Base-by-base conservation (phyloP, 75 land plant species). In the Selaginella moellendorffii region DNA sequence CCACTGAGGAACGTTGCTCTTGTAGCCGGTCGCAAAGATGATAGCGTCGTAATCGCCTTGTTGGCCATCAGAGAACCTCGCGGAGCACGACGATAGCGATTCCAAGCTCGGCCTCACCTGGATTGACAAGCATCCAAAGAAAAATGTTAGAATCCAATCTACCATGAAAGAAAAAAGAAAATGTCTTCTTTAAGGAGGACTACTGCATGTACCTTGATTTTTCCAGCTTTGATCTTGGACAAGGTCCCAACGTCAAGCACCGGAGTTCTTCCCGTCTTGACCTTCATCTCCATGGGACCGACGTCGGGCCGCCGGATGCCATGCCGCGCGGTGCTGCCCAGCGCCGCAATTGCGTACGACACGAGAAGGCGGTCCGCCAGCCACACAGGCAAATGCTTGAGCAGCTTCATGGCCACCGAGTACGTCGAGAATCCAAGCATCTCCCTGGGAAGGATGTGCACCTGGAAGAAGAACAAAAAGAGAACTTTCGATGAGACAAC, bases 21-120 rank as follows among this genome's bases (percentile, higher is more conserved):
- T 83, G 76, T 85, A 89, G 1, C 96, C 96, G 2, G 86, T 89
- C 24, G 89, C 86, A 21, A 89, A 58, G 2, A 89, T 74, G 0
- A 89, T 74, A 5, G 82, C 73, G 67, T 89, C 90, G 28, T 76
- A 89, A 0, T 72, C 62, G 56, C 67, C 71, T 1, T 52, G 62
- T 24, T 24, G 64, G 8, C 81, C 86, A 71, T 89, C 75, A 1
- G 66, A 70, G 51, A 85, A 89, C 24, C 63, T 72, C 2, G 78
- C 90, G 20, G 63, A 66, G 20, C 67, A 58, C 0, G 52, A 24
- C 0, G 62, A 66, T 61, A 85, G 72, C 28, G 51, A 72, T 46
- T 79, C 59, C 23, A 88, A 72, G 5, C 69, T 82, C 0, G 86
- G 86, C 46, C 74, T 53, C 0, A 83, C 80, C 86, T 83, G 76